These are phyloP conservation scores for Catharanthus roseus DNA, from an alignment of 257 asterid species.

Conservation along the genomic window DNA sequence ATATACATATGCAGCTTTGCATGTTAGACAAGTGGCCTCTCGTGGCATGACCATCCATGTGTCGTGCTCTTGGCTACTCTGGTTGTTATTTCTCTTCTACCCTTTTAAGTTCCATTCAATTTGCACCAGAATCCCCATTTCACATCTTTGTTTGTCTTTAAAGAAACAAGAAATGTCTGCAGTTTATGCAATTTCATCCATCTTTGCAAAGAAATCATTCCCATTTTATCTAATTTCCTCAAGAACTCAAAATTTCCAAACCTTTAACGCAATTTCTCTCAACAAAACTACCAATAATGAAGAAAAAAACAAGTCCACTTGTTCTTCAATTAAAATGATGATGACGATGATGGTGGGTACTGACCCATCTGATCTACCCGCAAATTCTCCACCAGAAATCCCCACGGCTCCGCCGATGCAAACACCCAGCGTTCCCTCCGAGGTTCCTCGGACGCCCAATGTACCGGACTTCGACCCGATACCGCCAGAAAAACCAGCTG, in stretches of 20 bases:
- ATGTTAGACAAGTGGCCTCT: slow-evolving; percentile 1
- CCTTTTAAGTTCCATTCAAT: neutral
- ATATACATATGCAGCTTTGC: neutral
- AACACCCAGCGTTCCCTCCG: slow-evolving; percentile 30
- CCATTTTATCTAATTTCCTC: slow-evolving; percentile 18
- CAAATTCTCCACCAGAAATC: slow-evolving; percentile 40
- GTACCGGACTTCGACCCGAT: slow-evolving; percentile 49
- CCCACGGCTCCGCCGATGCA: slow-evolving; percentile 32
- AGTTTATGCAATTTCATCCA: slow-evolving; percentile 25
- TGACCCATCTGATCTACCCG: slow-evolving; percentile 33
- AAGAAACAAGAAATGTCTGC: slow-evolving; percentile 23
- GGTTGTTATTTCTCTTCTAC: neutral
- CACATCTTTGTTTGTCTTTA: too few species aligned
- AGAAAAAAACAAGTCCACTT: neutral
- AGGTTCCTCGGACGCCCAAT: slow-evolving; percentile 35
- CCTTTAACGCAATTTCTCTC: neutral
- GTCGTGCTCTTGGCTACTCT: neutral
- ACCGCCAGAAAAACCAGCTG: slow-evolving; percentile 50
- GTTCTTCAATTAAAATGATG: slow-evolving; percentile 16
- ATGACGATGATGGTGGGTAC: too few species aligned
- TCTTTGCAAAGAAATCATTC: slow-evolving; percentile 26
- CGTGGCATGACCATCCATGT: slow-evolving; percentile 1
- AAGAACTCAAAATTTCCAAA: neutral
- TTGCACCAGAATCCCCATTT: neutral
- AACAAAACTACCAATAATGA: neutral